Conservation (phyloP, 371 early-diverging fungal genomes). For the Saksenaea oblongispora region DNA sequence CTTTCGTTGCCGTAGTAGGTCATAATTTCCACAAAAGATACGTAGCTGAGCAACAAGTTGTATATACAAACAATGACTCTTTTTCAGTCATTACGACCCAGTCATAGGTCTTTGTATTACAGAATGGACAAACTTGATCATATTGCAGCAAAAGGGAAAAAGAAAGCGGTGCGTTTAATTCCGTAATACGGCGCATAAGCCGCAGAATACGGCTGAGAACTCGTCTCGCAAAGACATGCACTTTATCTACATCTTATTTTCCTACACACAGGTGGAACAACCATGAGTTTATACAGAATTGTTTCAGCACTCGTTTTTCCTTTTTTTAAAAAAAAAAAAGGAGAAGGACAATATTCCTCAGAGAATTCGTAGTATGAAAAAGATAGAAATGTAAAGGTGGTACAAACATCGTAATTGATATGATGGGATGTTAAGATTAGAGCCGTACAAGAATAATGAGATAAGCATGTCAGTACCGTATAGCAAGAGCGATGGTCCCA, state of each 20-base stretch:
- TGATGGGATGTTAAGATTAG: conserved; percentile 11
- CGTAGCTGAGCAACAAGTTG: neutral
- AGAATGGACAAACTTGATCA: neutral
- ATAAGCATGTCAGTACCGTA: too few relatives aligned
- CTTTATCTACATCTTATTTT: neutral
- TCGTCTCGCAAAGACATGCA: neutral
- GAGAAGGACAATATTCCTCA: neutral
- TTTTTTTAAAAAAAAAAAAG: too few relatives aligned
- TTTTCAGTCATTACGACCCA: too few relatives aligned
- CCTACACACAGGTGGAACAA: neutral
- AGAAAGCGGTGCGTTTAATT: neutral
- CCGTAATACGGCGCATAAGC: neutral
- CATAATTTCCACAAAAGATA: neutral
- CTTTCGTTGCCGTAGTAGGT: neutral
- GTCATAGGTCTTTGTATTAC: too few relatives aligned
- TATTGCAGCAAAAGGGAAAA: neutral
- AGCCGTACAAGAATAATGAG: conserved; percentile 51
- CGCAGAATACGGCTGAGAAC: neutral
- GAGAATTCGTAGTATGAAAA: neutral
- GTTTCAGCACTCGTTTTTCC: neutral
- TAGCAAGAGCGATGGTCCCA: conserved; percentile 41
- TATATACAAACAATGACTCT: neutral
- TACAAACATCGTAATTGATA: neutral
- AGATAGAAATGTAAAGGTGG: neutral
- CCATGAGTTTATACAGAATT: neutral